Conservation (phyloP, 306 rosid genomes). For the Inga leiocalycina region DNA sequence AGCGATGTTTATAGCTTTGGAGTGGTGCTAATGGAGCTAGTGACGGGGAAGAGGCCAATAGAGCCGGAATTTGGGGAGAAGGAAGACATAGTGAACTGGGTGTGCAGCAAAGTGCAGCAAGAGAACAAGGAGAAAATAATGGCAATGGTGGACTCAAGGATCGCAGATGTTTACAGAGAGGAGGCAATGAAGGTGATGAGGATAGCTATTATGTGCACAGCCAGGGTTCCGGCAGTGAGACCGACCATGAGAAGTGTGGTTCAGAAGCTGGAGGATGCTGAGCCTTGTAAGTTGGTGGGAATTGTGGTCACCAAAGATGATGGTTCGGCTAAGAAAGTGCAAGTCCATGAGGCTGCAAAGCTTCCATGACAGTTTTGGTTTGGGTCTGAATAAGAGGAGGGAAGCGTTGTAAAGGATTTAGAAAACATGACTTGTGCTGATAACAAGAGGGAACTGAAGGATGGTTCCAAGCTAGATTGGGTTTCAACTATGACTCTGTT, state of each 20-base stretch:
- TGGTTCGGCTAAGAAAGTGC: conserved; percentile 37
- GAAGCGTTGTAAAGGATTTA: conserved; percentile 26
- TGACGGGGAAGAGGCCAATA: conserved; percentile 77
- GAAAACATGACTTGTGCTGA: neutral
- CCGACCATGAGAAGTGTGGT: conserved; percentile 90
- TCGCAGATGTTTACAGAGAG: conserved; percentile 56
- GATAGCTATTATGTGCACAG: conserved; percentile 72
- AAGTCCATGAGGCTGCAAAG: neutral
- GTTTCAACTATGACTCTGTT: neutral
- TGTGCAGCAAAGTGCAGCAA: conserved; percentile 53
- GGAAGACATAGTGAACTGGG: conserved; percentile 82
- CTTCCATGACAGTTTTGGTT: neutral
- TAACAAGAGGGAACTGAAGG: neutral
- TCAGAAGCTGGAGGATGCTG: conserved; percentile 80
- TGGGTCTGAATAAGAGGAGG: neutral
- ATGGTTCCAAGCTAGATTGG: neutral
- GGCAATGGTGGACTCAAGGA: conserved; percentile 57
- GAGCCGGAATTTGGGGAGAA: conserved; percentile 80
- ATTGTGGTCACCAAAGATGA: conserved; percentile 68
- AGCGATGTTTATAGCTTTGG: conserved; percentile 95
- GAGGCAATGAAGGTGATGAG: conserved; percentile 72
- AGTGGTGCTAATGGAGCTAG: conserved; percentile 87
- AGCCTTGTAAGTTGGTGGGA: conserved; percentile 57
- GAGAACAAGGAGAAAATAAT: conserved; percentile 51
- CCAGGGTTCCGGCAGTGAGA: conserved; percentile 61